Evolutionary conservation across 2,329 filamentous ascomycete species (phyloP).

Genomic region (Stachybotrys echinatus): DNA sequence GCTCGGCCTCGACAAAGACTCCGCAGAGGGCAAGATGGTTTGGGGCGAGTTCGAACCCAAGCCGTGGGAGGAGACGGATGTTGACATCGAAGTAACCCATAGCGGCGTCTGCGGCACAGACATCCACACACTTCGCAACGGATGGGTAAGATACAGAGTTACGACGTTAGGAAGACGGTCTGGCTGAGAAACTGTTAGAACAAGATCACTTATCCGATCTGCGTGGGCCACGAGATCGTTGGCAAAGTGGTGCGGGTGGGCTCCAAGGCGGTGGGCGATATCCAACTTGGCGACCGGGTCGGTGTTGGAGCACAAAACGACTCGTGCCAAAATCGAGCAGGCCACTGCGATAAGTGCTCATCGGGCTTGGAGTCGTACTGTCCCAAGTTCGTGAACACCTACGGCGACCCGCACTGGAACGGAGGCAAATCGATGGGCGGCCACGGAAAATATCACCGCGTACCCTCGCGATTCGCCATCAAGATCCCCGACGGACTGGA

Average conservation of each 20-base stretch:
- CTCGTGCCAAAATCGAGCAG: slow-evolving; percentile 42
- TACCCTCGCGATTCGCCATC: slow-evolving; percentile 40
- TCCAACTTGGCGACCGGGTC: slow-evolving; percentile 59
- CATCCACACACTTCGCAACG: slow-evolving; percentile 51
- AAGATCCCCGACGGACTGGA: slow-evolving; percentile 38
- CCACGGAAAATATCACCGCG: slow-evolving; percentile 27
- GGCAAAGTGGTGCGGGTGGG: slow-evolving; percentile 53
- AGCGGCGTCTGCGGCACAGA: slow-evolving; percentile 61
- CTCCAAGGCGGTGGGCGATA: slow-evolving; percentile 32
- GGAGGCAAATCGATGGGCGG: slow-evolving; percentile 43
- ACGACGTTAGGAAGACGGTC: no score
- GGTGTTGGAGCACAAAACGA: slow-evolving; percentile 56
- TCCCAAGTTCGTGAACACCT: slow-evolving; percentile 42
- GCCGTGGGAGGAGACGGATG: slow-evolving; percentile 56
- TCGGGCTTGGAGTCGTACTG: slow-evolving; percentile 37
- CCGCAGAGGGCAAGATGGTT: slow-evolving; percentile 44
- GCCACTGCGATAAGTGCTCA: slow-evolving; percentile 34
- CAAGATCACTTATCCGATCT: slow-evolving; percentile 32
- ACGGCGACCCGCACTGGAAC: slow-evolving; percentile 31
- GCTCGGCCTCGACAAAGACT: slow-evolving; percentile 35
- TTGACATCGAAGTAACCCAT: slow-evolving; percentile 60
- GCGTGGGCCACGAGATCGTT: slow-evolving; percentile 63
- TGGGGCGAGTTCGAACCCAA: slow-evolving; percentile 56
- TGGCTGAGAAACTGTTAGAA: not conserved
- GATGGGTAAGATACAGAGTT: slow-evolving; percentile 29